Evolutionary conservation across 2,329 filamentous ascomycete species (phyloP).

Genomic region (Phialocephala sp.): DNA sequence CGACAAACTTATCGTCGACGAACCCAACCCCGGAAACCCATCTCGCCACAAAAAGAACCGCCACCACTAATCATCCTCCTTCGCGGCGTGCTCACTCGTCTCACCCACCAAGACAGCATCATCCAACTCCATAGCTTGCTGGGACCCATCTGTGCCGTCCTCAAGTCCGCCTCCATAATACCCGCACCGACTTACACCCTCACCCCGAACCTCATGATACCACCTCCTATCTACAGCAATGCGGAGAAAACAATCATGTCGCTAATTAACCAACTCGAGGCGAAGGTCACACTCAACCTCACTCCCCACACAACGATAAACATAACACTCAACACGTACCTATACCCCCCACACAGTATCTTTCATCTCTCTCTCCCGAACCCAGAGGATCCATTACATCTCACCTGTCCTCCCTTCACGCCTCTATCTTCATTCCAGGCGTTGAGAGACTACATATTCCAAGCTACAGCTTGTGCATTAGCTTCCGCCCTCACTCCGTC

Average conservation of each 20-base stretch:
- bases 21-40: constrained; percentile 65
- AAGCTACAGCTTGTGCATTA: constrained; percentile 35
- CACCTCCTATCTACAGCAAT: constrained; percentile 31
- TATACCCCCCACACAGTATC: constrained; percentile 16
- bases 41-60: constrained; percentile 48
- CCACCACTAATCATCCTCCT: constrained; percentile 61
- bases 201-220: constrained; percentile 26
- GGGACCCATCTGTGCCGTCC: constrained; percentile 31
- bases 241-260: constrained; percentile 49
- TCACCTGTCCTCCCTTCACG: constrained; percentile 28
- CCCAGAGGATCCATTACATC: constrained; percentile 27
- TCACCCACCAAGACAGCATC: constrained; percentile 39
- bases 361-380: constrained; percentile 30
- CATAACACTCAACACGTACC: constrained; percentile 43
- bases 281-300: constrained; percentile 48
- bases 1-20: constrained; percentile 74
- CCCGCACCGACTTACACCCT: constrained; percentile 36
- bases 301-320: constrained; percentile 42
- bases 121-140: constrained; percentile 33
- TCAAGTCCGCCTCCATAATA: constrained; percentile 35
- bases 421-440: constrained; percentile 22
- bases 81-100: constrained; percentile 54
- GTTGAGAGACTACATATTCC: constrained; percentile 38
- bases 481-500: constrained; percentile 17
- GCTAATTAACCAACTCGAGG: constrained; percentile 51